Evolutionary conservation across 805 yeast genomes (phyloP).

Genomic region (Torulaspora delbrueckii): DNA sequence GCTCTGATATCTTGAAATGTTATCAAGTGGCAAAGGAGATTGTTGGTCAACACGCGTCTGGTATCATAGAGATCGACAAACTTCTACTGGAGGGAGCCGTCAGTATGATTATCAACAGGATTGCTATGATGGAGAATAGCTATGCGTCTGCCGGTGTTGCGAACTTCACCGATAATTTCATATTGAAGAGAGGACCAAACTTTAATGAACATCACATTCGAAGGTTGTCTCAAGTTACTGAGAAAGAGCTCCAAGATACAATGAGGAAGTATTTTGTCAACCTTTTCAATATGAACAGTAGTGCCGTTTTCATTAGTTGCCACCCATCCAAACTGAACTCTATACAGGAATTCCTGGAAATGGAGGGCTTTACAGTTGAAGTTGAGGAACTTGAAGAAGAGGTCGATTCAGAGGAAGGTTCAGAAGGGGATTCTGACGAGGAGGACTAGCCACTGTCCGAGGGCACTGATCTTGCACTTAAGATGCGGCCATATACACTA

Average conservation of each 20-base stretch:
- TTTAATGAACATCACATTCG: conserved; percentile 52
- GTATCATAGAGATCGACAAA: conserved; percentile 50
- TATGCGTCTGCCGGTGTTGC: conserved; percentile 58
- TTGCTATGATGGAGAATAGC: conserved; percentile 67
- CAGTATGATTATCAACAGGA: conserved; percentile 64
- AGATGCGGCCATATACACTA: neutral
- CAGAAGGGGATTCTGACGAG: conserved; percentile 14
- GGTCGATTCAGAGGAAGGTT: conserved; percentile 32
- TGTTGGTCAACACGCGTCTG: conserved; percentile 55
- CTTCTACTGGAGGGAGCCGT: conserved; percentile 66
- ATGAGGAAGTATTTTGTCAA: conserved; percentile 59
- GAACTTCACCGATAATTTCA: conserved; percentile 60
- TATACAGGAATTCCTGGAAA: conserved; percentile 44
- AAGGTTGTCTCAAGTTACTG: conserved; percentile 48
- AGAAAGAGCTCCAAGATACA: conserved; percentile 35
- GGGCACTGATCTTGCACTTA: neutral
- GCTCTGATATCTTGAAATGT: conserved; percentile 69
- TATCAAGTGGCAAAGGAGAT: conserved; percentile 59
- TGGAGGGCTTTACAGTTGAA: conserved; percentile 55
- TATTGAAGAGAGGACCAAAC: conserved; percentile 66
- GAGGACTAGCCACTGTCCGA: neutral
- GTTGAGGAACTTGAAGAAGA: conserved; percentile 49
- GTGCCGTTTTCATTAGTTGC: conserved; percentile 65
- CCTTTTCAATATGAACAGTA: conserved; percentile 52
- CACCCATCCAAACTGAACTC: conserved; percentile 58